These are phyloP conservation scores for Globisporangium polare DNA, from an alignment of 352 stramenopile genomes.

Conservation along the genomic window DNA sequence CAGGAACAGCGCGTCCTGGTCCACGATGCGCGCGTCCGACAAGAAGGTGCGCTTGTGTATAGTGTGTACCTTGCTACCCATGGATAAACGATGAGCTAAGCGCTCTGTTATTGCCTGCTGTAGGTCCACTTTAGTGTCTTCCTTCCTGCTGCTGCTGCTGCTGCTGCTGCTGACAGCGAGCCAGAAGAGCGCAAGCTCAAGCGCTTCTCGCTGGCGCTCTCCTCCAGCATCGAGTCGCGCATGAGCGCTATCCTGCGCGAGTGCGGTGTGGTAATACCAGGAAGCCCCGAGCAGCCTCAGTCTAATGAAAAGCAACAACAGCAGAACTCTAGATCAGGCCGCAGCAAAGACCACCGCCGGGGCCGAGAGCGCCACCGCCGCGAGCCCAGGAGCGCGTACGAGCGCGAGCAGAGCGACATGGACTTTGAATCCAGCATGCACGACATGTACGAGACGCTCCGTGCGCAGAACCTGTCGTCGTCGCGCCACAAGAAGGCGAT, in stretches of 20 bases:
- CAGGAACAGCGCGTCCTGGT: slow-evolving; percentile 4
- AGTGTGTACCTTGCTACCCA: background rate
- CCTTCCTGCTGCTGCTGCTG: slow-evolving; percentile 3
- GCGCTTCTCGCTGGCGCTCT: slow-evolving; percentile 43
- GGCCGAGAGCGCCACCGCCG: slow-evolving; percentile 6
- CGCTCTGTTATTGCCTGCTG: background rate
- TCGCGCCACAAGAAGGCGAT: slow-evolving; percentile 32
- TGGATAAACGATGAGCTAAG: background rate
- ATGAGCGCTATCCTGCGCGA: slow-evolving; percentile 50
- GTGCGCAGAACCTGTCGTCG: slow-evolving; percentile 16
- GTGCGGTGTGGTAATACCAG: slow-evolving; percentile 35
- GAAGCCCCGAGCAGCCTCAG: slow-evolving; percentile 2
- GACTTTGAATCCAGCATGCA: slow-evolving; percentile 50
- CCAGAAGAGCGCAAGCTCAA: slow-evolving; percentile 24
- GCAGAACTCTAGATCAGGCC: background rate
- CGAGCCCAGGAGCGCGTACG: slow-evolving; percentile 8
- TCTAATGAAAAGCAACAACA: slow-evolving; percentile 6
- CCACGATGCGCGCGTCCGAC: background rate
- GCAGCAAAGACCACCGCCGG: background rate
- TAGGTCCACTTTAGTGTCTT: slow-evolving; percentile 39
- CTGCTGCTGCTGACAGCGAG: background rate
- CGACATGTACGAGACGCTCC: slow-evolving; percentile 29
- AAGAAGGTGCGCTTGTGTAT: background rate
- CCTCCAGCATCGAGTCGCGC: slow-evolving; percentile 37
- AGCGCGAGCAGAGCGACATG: slow-evolving; percentile 28